phyloP scores from a whole-genome alignment of 345 rosid species.

The Murraya koenigii region DNA sequence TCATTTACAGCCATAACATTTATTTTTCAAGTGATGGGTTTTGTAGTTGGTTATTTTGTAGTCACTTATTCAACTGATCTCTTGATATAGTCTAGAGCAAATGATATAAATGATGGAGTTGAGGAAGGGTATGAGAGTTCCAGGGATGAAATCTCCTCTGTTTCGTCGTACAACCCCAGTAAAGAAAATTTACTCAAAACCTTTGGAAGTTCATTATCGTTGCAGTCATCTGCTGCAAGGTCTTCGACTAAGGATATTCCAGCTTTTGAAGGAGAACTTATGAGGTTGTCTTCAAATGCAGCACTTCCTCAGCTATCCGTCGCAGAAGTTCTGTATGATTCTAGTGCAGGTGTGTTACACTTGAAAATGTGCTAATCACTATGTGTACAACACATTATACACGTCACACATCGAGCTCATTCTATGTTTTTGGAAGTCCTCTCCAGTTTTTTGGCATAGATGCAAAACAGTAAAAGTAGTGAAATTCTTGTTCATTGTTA shows the following conservation, averaged over 20 bases:
- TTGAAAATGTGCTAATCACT: constrained; percentile 6
- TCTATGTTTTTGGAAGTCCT: background rate
- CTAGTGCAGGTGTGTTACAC: constrained; percentile 46
- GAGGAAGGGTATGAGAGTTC: constrained; percentile 94
- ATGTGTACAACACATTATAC: background rate
- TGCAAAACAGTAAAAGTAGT: background rate
- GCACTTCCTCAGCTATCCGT: constrained; percentile 59
- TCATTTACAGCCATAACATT: background rate
- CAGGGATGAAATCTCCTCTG: constrained; percentile 83
- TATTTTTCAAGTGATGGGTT: background rate
- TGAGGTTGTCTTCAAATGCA: constrained; percentile 59
- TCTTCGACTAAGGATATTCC: constrained; percentile 60
- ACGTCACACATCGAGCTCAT: background rate
- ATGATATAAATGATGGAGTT: constrained; percentile 59
- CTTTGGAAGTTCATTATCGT: constrained; percentile 78
- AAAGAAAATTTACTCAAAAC: constrained; percentile 60
- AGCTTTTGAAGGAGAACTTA: constrained; percentile 46
- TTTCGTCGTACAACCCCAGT: constrained; percentile 69
- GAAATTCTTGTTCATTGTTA: background rate
- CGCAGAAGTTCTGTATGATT: constrained; percentile 65
- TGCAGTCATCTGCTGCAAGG: constrained; percentile 64
- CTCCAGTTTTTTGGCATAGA: constrained; percentile 1
- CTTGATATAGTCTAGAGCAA: constrained; percentile 63
- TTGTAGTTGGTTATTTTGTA: constrained; percentile 2
- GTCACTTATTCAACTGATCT: constrained; percentile 2